These are phyloP conservation scores for Solanum arcanum DNA, from an alignment of 257 asterid species.

Conservation along the genomic window DNA sequence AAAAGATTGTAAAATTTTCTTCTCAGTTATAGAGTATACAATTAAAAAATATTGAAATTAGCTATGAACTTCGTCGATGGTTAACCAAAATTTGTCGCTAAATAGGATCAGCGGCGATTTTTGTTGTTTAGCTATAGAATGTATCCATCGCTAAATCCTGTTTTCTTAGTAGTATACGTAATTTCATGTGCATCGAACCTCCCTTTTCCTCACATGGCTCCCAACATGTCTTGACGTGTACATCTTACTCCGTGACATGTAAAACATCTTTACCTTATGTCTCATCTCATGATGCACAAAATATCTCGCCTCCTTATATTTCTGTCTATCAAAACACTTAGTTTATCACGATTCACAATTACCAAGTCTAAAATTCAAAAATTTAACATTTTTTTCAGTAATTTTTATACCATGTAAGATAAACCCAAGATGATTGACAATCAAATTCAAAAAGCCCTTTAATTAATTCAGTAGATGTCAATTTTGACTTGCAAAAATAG, in stretches of 20 bases:
- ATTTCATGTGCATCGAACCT: background rate
- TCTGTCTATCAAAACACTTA: background rate
- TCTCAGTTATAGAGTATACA: background rate
- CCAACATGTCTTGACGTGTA: background rate
- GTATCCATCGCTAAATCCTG: background rate
- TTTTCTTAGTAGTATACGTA: background rate
- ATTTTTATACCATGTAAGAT: background rate
- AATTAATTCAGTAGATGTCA: background rate
- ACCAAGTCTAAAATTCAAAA: background rate
- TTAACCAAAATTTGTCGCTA: background rate
- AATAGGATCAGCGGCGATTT: too few species aligned
- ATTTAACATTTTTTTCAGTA: background rate
- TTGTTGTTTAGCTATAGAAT: background rate
- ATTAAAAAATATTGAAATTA: too few species aligned
- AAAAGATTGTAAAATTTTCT: background rate
- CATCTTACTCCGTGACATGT: background rate
- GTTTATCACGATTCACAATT: background rate
- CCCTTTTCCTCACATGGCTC: background rate
- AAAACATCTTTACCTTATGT: background rate
- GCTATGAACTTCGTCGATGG: background rate
- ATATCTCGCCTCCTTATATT: background rate
- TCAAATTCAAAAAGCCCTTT: background rate
- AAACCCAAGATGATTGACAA: background rate
- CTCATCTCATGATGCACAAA: background rate
- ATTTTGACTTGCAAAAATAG: background rate